phyloP scores from a whole-genome alignment of 106 monocot species.

The Narthecium ossifragum region DNA sequence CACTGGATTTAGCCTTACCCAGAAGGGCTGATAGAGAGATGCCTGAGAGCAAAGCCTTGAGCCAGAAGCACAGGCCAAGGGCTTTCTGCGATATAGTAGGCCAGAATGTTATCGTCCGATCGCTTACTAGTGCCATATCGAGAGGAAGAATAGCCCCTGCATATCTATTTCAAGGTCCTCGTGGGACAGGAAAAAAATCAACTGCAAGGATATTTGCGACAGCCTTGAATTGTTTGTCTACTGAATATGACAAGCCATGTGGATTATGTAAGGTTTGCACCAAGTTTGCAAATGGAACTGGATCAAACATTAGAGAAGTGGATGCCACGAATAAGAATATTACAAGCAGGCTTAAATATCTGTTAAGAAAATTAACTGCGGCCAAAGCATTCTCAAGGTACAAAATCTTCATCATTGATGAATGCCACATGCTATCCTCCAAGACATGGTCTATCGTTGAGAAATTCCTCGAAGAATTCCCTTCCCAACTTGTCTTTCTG shows the following conservation, averaged over 20 bases:
- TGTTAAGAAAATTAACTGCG: constrained; percentile 23
- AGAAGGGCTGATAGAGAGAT: neutral
- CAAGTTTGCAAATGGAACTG: constrained; percentile 12
- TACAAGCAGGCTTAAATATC: constrained; percentile 19
- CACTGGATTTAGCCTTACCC: neutral
- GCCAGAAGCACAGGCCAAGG: constrained; percentile 44
- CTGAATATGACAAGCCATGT: constrained; percentile 50
- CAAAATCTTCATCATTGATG: constrained; percentile 47
- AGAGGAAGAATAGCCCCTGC: constrained; percentile 54
- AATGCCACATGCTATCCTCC: constrained; percentile 53
- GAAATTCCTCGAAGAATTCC: constrained; percentile 48
- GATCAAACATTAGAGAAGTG: constrained; percentile 30
- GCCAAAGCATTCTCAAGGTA: constrained; percentile 18
- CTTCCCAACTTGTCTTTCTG: constrained; percentile 42
- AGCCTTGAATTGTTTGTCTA: constrained; percentile 44
- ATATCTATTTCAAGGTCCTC: constrained; percentile 71
- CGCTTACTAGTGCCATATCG: constrained; percentile 44
- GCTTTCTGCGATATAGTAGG: constrained; percentile 57
- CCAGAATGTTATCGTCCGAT: constrained; percentile 51
- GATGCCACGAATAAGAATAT: constrained; percentile 44
- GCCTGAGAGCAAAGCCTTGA: constrained; percentile 35
- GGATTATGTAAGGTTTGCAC: constrained; percentile 42
- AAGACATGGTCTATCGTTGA: constrained; percentile 42
- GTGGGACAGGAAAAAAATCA: constrained; percentile 72
- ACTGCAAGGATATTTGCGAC: constrained; percentile 55